Evolutionary conservation across 441 rosid genomes (phyloP).

Genomic region (Gossypium gossypioides): DNA sequence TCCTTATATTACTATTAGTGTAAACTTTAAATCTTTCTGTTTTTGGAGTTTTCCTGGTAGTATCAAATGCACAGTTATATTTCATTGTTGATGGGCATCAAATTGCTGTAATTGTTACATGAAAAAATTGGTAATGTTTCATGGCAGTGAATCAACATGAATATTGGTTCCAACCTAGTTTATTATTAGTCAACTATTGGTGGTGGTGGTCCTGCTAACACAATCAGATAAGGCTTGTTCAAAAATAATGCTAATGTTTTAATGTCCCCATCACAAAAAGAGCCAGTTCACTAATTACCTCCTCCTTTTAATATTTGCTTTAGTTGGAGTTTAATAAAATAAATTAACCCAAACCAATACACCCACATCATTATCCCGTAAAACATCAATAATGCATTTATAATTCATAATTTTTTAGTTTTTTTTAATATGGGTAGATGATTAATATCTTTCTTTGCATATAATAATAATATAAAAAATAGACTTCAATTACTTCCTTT

Average conservation of each 20-base stretch:
- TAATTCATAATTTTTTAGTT: neutral
- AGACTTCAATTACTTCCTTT: no score
- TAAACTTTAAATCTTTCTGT: neutral
- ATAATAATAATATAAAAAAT: no score
- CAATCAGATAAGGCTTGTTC: neutral
- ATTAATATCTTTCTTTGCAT: no score
- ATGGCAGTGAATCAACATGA: neutral
- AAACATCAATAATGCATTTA: no score
- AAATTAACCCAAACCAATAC: no score
- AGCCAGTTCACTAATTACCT: neutral
- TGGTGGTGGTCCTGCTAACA: neutral
- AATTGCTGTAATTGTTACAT: neutral
- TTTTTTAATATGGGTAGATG: no score
- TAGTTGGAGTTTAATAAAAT: no score
- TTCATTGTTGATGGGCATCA: neutral
- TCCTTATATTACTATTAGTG: neutral
- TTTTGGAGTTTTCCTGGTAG: neutral
- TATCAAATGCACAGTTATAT: neutral
- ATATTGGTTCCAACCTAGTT: neutral
- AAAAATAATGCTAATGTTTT: slow-evolving; percentile 1
- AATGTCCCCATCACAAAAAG: slow-evolving; percentile 9
- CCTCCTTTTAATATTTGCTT: no score
- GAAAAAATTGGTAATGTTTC: neutral
- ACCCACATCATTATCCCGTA: no score
- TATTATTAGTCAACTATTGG: neutral